These are phyloP conservation scores for Microascus cirrosus DNA, from an alignment of 2,329 filamentous ascomycete genomes.

Conservation along the genomic window DNA sequence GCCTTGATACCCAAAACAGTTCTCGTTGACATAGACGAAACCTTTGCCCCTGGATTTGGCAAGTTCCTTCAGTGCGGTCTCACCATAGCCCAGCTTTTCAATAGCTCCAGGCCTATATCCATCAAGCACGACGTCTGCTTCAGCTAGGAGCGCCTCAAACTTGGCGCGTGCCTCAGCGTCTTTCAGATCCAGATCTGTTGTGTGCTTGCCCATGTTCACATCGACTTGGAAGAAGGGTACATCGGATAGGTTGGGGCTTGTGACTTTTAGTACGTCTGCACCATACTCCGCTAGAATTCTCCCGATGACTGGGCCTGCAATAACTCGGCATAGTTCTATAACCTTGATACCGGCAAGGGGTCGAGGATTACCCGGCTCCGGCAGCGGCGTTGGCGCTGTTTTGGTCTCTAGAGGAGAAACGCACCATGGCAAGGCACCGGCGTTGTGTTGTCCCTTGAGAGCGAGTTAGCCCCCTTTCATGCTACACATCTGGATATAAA, in stretches of 20 bases:
- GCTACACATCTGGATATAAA: background rate
- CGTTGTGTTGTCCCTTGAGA: background rate
- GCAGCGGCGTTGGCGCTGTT: background rate
- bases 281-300: constrained; percentile 63
- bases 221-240: constrained; percentile 65
- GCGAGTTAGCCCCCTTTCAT: background rate
- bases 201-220: constrained; percentile 61
- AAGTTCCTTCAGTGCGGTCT: constrained; percentile 23
- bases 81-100: constrained; percentile 12
- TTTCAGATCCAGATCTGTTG: constrained; percentile 52
- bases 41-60: constrained; percentile 47
- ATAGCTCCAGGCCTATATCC: constrained; percentile 59
- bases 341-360: constrained; percentile 53
- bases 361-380: background rate
- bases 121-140: constrained; percentile 55
- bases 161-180: constrained; percentile 34
- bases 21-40: constrained; percentile 57
- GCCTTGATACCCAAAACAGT: constrained; percentile 48
- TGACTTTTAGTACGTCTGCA: constrained; percentile 63
- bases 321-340: constrained; percentile 64
- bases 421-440: background rate
- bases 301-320: constrained; percentile 63
- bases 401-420: background rate
- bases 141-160: constrained; percentile 49
- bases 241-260: constrained; percentile 55